phyloP scores from a whole-genome alignment of 2,329 filamentous ascomycete genomes.

The Chaetothyriales sp. region DNA sequence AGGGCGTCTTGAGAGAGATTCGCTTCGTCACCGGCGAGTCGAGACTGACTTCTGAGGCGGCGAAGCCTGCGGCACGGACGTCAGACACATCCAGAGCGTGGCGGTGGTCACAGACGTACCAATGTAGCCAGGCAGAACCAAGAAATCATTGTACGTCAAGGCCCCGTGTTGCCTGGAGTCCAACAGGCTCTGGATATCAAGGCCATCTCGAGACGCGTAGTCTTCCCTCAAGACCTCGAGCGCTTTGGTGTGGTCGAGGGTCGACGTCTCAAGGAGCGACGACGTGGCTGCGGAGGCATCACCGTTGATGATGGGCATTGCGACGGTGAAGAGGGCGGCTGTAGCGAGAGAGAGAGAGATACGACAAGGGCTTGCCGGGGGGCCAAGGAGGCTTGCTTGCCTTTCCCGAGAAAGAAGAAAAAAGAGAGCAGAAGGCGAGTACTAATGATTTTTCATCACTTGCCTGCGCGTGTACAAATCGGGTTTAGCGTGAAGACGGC shows the following conservation, averaged over 20 bases:
- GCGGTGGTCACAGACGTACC: slow-evolving; percentile 34
- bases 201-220: slow-evolving; percentile 70
- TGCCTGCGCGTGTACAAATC: background rate
- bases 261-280: slow-evolving; percentile 37
- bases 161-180: slow-evolving; percentile 86
- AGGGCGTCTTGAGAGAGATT: slow-evolving; percentile 89
- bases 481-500: background rate
- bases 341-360: background rate
- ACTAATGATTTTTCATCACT: slow-evolving; percentile 8
- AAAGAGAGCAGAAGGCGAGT: slow-evolving; percentile 5
- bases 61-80: slow-evolving; percentile 49
- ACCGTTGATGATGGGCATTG: slow-evolving; percentile 62
- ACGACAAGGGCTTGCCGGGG: slow-evolving; percentile 14
- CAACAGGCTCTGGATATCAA: slow-evolving; percentile 73
- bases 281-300: slow-evolving; percentile 40
- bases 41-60: slow-evolving; percentile 73
- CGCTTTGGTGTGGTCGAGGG: slow-evolving; percentile 62
- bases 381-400: slow-evolving; percentile 6
- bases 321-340: slow-evolving; percentile 21
- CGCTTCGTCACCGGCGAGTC: slow-evolving; percentile 91
- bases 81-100: slow-evolving; percentile 4
- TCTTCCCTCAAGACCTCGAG: slow-evolving; percentile 63
- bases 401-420: slow-evolving; percentile 18
- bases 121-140: slow-evolving; percentile 92
- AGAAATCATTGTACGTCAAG: slow-evolving; percentile 97